Evolutionary conservation across 768 basidiomycete genomes (phyloP).

Genomic region (Lentinula boryana): DNA sequence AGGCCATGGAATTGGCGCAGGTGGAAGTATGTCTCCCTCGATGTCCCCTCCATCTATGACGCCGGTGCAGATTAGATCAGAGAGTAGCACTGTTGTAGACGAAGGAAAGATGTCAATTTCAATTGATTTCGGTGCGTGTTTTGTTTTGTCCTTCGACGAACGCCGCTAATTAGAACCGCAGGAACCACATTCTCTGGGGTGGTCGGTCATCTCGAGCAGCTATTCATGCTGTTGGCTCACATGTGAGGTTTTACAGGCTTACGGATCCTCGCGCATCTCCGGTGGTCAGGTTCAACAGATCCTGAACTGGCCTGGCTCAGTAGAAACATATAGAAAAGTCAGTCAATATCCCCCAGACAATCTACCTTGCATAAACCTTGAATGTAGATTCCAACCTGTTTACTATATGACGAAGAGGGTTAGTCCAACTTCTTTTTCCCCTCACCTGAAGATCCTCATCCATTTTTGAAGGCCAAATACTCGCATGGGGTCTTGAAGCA

Average conservation of each 20-base stretch:
- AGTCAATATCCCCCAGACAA: conserved; percentile 4
- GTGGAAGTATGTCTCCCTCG: background rate
- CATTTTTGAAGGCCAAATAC: conserved; percentile 43
- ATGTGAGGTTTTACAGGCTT: conserved; percentile 47
- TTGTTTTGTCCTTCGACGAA: background rate
- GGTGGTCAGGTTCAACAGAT: conserved; percentile 80
- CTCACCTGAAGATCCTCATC: background rate
- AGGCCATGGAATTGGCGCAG: background rate
- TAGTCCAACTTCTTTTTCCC: background rate
- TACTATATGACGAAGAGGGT: conserved; percentile 61
- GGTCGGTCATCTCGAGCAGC: conserved; percentile 36
- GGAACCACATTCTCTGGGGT: conserved; percentile 88
- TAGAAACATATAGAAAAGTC: conserved; percentile 82
- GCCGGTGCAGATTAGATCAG: conserved; percentile 3
- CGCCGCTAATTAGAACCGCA: conserved; percentile 17
- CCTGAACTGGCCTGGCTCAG: conserved; percentile 78
- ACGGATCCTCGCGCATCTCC: conserved; percentile 79
- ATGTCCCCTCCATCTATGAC: background rate
- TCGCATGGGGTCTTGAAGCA: conserved; percentile 86
- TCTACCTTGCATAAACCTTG: conserved; percentile 5
- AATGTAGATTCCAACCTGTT: conserved; percentile 66
- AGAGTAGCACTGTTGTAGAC: conserved; percentile 20
- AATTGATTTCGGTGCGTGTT: conserved; percentile 72
- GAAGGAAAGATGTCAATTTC: conserved; percentile 81
- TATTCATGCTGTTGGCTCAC: conserved; percentile 1